Percentiles rank a stretch among this genome's conserved stretches.
phyloP scores from a whole-genome alignment of 805 yeast species.

The Zygosaccharomyces siamensis region DNA sequence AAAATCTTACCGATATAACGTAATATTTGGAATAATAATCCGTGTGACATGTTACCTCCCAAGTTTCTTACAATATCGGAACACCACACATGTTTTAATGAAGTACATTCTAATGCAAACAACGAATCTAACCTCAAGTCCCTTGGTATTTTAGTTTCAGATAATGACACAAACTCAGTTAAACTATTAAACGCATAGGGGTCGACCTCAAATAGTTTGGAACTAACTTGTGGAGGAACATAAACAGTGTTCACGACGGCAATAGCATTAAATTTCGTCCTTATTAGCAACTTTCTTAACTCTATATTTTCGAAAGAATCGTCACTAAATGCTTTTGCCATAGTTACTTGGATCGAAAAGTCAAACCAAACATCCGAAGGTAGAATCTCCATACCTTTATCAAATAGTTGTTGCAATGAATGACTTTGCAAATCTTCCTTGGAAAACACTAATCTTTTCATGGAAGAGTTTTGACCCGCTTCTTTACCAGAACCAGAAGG shows the following conservation, averaged over 20 bases:
- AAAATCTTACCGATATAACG: slow-evolving; percentile 55
- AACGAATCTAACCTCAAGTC: slow-evolving; percentile 56
- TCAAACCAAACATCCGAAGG: slow-evolving; percentile 64
- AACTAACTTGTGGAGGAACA: slow-evolving; percentile 53
- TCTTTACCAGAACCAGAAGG: slow-evolving; percentile 9
- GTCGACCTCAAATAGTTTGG: slow-evolving; percentile 65
- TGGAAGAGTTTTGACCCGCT: slow-evolving; percentile 35
- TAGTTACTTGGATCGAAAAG: slow-evolving; percentile 55
- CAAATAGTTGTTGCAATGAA: slow-evolving; percentile 58
- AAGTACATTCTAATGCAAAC: slow-evolving; percentile 62
- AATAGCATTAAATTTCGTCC: slow-evolving; percentile 61
- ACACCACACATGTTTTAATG: slow-evolving; percentile 64
- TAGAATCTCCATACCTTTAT: slow-evolving; percentile 49
- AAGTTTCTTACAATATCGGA: slow-evolving; percentile 70
- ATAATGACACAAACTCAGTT: slow-evolving; percentile 66
- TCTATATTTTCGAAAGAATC: slow-evolving; percentile 49
- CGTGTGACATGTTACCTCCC: slow-evolving; percentile 86
- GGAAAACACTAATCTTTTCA: slow-evolving; percentile 47
- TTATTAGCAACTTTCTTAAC: slow-evolving; percentile 54
- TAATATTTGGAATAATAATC: slow-evolving; percentile 66
- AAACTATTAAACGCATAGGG: slow-evolving; percentile 64
- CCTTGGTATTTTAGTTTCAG: slow-evolving; percentile 48
- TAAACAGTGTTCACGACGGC: slow-evolving; percentile 58
- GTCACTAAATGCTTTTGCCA: slow-evolving; percentile 68
- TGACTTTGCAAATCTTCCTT: slow-evolving; percentile 53